Conservation (phyloP, 306 rosid genomes). For the Dryas drummondii region DNA sequence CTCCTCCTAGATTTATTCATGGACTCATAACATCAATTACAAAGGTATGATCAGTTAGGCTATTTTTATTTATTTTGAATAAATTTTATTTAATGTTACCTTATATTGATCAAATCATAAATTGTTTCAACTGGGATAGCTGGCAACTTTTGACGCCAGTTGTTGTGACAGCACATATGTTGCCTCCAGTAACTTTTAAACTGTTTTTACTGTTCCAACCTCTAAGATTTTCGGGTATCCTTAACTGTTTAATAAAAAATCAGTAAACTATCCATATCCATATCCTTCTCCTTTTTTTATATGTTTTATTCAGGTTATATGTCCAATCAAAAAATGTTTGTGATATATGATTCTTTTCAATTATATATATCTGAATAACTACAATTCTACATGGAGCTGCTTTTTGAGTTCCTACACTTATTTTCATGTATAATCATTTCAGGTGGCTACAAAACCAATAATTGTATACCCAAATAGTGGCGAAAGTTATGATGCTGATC, state of each 20-base stretch:
- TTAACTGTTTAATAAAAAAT: neutral
- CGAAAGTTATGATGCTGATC: conserved; percentile 71
- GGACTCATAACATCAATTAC: conserved; percentile 64
- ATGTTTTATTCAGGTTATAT: neutral
- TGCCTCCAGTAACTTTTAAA: neutral
- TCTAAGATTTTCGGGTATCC: neutral
- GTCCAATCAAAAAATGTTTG: neutral
- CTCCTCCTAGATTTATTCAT: conserved; percentile 87
- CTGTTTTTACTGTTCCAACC: neutral
- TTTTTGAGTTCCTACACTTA: conserved; percentile 1
- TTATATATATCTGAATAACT: neutral
- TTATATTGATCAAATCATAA: neutral
- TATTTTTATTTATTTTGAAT: neutral
- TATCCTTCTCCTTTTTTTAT: neutral
- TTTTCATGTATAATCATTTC: conserved; percentile 24
- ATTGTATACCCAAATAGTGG: conserved; percentile 91
- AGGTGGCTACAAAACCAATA: conserved; percentile 81
- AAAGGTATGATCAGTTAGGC: conserved; percentile 40
- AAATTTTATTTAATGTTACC: neutral
- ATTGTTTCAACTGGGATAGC: neutral
- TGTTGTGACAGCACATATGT: neutral
- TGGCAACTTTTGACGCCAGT: neutral
- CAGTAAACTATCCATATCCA: neutral
- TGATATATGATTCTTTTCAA: too few relatives aligned
- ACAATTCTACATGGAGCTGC: neutral